These are phyloP conservation scores for Suhomyces choctaworum DNA, from an alignment of 1,139 yeast genomes.

Conservation along the genomic window DNA sequence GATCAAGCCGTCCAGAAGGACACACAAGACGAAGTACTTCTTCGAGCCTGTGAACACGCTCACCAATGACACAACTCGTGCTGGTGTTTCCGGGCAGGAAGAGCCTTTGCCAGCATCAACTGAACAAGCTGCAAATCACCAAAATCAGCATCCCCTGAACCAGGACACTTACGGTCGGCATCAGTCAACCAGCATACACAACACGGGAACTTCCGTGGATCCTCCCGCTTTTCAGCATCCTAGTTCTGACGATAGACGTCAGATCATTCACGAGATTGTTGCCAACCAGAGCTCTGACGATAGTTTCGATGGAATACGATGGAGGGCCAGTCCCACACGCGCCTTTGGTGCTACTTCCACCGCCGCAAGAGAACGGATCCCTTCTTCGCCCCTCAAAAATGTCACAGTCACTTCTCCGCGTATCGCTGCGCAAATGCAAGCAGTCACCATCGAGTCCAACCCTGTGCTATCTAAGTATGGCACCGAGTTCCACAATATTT, in stretches of 20 bases:
- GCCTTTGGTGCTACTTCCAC: not conserved
- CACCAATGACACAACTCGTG: slow-evolving; percentile 9
- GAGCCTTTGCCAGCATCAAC: not conserved
- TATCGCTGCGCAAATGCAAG: slow-evolving; percentile 1
- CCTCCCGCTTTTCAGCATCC: not conserved
- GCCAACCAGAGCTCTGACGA: slow-evolving; percentile 45
- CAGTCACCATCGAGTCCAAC: slow-evolving; percentile 30
- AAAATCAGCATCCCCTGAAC: not conserved
- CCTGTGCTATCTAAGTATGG: slow-evolving; percentile 44
- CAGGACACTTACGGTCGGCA: not conserved
- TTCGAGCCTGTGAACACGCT: slow-evolving; percentile 39
- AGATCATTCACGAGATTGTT: slow-evolving; percentile 6
- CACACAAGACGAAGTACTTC: slow-evolving; percentile 36
- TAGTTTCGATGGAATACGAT: slow-evolving; percentile 47
- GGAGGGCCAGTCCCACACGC: slow-evolving; percentile 38
- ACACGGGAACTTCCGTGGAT: not conserved
- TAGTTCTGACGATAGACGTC: slow-evolving; percentile 7
- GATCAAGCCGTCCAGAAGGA: slow-evolving; percentile 19
- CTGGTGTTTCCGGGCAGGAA: not conserved
- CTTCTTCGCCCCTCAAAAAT: slow-evolving; percentile 42
- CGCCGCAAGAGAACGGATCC: slow-evolving; percentile 11
- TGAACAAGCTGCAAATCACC: not conserved
- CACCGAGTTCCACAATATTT: slow-evolving; percentile 28
- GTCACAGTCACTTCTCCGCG: slow-evolving; percentile 18
- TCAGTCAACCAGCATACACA: not conserved